phyloP scores from a whole-genome alignment of 2,329 filamentous ascomycete genomes.

The Colletotrichum truncatum region DNA sequence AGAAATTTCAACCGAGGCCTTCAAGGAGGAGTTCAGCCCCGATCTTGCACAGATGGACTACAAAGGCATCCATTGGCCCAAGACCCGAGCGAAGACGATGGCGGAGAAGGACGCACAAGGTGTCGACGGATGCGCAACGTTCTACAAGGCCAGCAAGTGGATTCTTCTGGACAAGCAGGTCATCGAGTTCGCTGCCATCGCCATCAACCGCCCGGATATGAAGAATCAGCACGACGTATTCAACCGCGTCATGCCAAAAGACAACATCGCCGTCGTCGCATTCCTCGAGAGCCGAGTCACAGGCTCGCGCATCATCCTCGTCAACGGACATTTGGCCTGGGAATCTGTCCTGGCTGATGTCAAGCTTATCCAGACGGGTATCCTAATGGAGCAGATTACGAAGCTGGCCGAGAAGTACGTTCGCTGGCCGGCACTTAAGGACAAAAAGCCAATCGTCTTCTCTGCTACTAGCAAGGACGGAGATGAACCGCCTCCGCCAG shows the following conservation, averaged over 20 bases:
- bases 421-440: constrained; percentile 80
- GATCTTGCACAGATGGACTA: constrained; percentile 88
- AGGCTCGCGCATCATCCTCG: constrained; percentile 90
- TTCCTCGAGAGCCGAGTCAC: constrained; percentile 94
- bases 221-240: constrained; percentile 98
- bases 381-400: constrained; percentile 90
- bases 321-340: constrained; percentile 96
- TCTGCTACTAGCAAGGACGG: constrained; percentile 46
- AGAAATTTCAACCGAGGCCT: constrained; percentile 91
- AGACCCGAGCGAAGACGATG: constrained; percentile 92
- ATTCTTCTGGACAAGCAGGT: constrained; percentile 93
- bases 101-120: constrained; percentile 84
- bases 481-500: constrained; percentile 61
- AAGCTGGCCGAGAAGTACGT: constrained; percentile 88
- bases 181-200: constrained; percentile 89
- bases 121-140: constrained; percentile 97
- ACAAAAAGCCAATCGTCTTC: constrained; percentile 73
- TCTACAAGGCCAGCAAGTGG: constrained; percentile 96
- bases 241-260: constrained; percentile 97
- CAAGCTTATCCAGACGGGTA: constrained; percentile 95
- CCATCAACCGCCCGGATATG: constrained; percentile 95
- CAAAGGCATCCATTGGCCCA: constrained; percentile 93
- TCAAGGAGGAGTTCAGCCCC: constrained; percentile 90
- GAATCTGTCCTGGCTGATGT: constrained; percentile 91
- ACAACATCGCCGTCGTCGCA: constrained; percentile 92